Evolutionary conservation across 805 yeast species (phyloP).

Genomic region (Spathaspora girioi): DNA sequence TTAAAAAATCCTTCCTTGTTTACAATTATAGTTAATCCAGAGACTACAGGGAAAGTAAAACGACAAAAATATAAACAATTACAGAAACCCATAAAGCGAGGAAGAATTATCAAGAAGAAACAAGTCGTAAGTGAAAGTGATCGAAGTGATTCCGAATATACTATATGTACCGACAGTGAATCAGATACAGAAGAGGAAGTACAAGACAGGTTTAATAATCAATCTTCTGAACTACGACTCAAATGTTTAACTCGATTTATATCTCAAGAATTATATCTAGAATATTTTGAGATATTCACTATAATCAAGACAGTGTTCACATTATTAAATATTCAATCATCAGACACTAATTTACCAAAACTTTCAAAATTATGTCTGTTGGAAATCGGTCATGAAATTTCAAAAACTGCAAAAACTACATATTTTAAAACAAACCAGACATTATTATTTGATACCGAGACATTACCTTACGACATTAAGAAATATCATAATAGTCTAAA

Average conservation of each 20-base stretch:
- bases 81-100: neutral
- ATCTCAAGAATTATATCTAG: constrained; percentile 22
- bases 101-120: neutral
- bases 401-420: constrained; percentile 30
- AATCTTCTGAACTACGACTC: neutral
- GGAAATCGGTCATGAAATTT: constrained; percentile 32
- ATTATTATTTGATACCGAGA: constrained; percentile 21
- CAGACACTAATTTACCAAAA: constrained; percentile 2
- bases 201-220: neutral
- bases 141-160: neutral
- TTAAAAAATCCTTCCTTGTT: constrained; percentile 23
- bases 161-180: neutral
- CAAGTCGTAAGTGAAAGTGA: neutral
- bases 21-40: constrained; percentile 9
- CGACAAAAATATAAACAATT: neutral
- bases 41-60: neutral
- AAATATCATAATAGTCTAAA: constrained; percentile 18
- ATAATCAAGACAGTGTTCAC: constrained; percentile 25
- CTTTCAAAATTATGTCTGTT: constrained; percentile 20
- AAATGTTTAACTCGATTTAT: constrained; percentile 20
- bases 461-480: constrained; percentile 21
- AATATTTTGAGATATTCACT: constrained; percentile 28
- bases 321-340: constrained; percentile 2
- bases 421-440: constrained; percentile 29
- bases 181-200: neutral